Conservation (phyloP, 2,329 filamentous ascomycete genomes). For the Purpureocillium takamizusanense region DNA sequence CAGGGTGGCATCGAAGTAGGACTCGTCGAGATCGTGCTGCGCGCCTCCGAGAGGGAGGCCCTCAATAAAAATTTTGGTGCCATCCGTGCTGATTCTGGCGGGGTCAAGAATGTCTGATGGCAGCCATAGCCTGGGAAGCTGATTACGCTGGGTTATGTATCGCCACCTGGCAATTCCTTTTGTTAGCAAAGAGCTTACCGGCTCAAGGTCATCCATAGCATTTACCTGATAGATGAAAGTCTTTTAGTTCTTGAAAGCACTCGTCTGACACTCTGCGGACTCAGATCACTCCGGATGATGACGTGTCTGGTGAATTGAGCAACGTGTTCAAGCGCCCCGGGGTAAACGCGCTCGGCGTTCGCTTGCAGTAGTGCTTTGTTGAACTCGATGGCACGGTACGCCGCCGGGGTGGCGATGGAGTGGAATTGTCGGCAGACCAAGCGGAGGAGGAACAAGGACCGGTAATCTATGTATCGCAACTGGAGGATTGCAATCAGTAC, state of each 20-base stretch:
- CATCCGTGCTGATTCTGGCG: slow-evolving; percentile 16
- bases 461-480: not conserved
- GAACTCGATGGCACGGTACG: slow-evolving; percentile 28
- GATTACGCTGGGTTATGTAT: slow-evolving; percentile 19
- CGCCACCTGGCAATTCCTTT: slow-evolving; percentile 22
- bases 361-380: slow-evolving; percentile 26
- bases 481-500: not conserved
- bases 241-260: slow-evolving; percentile 25
- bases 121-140: slow-evolving; percentile 21
- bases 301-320: slow-evolving; percentile 30
- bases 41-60: slow-evolving; percentile 30
- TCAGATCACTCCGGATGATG: slow-evolving; percentile 28
- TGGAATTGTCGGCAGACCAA: slow-evolving; percentile 2
- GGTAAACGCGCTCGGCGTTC: slow-evolving; percentile 21
- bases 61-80: slow-evolving; percentile 28
- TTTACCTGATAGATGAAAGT: slow-evolving; percentile 31
- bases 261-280: slow-evolving; percentile 23
- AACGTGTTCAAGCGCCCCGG: slow-evolving; percentile 24
- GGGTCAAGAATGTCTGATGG: slow-evolving; percentile 28
- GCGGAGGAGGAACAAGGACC: not conserved
- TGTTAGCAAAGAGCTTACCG: not conserved
- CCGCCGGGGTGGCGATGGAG: slow-evolving; percentile 28
- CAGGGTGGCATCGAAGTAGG: slow-evolving; percentile 29
- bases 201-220: not conserved
- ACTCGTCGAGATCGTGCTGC: slow-evolving; percentile 20